Evolutionary conservation across 1,284 basidiomycete genomes (phyloP).

Genomic region (Athelia sp.): DNA sequence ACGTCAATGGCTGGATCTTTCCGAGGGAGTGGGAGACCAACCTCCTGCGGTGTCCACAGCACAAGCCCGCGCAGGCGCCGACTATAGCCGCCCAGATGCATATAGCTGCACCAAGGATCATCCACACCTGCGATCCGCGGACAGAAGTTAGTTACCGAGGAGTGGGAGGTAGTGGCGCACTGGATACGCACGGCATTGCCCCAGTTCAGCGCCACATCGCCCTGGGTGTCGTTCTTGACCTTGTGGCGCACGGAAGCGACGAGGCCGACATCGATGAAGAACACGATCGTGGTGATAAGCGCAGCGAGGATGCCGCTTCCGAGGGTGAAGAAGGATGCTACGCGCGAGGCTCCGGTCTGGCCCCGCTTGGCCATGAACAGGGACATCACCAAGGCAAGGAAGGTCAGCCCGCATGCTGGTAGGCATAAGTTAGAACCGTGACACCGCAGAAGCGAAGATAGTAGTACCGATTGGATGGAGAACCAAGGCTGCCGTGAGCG

Average conservation of each 20-base stretch:
- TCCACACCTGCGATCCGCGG: slow-evolving; percentile 39
- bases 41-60: slow-evolving; percentile 18
- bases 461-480: slow-evolving; percentile 40
- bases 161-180: slow-evolving; percentile 8
- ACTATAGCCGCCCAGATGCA: slow-evolving; percentile 42
- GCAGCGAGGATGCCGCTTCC: slow-evolving; percentile 31
- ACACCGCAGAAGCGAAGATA: slow-evolving; percentile 8
- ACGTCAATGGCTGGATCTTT: too few relatives aligned
- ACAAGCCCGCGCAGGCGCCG: slow-evolving; percentile 33
- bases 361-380: slow-evolving; percentile 39
- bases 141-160: slow-evolving; percentile 4
- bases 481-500: slow-evolving; percentile 31
- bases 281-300: slow-evolving; percentile 42
- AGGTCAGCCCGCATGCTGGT: slow-evolving; percentile 45
- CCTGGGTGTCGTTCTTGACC: slow-evolving; percentile 36
- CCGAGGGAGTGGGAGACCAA: background rate
- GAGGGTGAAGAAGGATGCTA: slow-evolving; percentile 30
- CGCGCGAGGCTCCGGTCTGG: slow-evolving; percentile 27
- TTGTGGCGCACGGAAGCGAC: slow-evolving; percentile 39
- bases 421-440: slow-evolving; percentile 4
- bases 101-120: slow-evolving; percentile 44
- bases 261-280: slow-evolving; percentile 50
- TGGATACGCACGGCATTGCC: slow-evolving; percentile 41
- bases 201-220: slow-evolving; percentile 33
- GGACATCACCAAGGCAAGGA: slow-evolving; percentile 44